These are phyloP conservation scores for Phaeophleospora eucalypticola DNA, from an alignment of 2,329 filamentous ascomycete species.

Conservation along the genomic window DNA sequence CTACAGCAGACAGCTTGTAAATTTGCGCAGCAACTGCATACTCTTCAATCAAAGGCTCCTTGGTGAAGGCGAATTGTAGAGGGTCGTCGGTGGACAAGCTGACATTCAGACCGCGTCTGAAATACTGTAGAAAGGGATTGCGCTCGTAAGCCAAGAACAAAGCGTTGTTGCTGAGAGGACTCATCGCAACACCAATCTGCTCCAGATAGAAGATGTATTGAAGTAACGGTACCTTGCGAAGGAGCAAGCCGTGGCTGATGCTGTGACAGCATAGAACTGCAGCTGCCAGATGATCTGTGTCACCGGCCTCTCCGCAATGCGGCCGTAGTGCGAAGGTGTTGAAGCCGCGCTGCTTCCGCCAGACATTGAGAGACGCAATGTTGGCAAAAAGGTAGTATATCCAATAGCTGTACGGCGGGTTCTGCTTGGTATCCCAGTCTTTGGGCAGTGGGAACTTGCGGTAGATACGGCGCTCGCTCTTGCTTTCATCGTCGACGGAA, in stretches of 20 bases:
- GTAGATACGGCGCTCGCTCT: conserved; percentile 88
- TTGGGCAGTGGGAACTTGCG: conserved; percentile 90
- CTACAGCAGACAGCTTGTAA: conserved; percentile 92
- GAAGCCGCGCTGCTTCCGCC: conserved; percentile 86
- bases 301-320: conserved; percentile 94
- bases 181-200: conserved; percentile 98
- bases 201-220: conserved; percentile 98
- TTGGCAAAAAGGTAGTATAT: conserved; percentile 97
- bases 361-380: conserved; percentile 85
- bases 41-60: conserved; percentile 95
- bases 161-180: conserved; percentile 96
- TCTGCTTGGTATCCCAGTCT: conserved; percentile 86
- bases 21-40: conserved; percentile 98
- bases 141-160: conserved; percentile 94
- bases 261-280: conserved; percentile 91
- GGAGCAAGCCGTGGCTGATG: conserved; percentile 88
- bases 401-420: conserved; percentile 98
- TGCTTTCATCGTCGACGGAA: conserved; percentile 97
- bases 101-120: conserved; percentile 89
- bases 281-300: conserved; percentile 91
- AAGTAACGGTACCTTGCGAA: conserved; percentile 88
- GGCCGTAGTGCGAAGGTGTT: conserved; percentile 92
- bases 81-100: conserved; percentile 96
- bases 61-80: conserved; percentile 96
- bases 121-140: conserved; percentile 94